Percentiles rank a stretch among this genome's conserved stretches.
Conservation (phyloP, 306 rosid species). For the Urtica urens region DNA sequence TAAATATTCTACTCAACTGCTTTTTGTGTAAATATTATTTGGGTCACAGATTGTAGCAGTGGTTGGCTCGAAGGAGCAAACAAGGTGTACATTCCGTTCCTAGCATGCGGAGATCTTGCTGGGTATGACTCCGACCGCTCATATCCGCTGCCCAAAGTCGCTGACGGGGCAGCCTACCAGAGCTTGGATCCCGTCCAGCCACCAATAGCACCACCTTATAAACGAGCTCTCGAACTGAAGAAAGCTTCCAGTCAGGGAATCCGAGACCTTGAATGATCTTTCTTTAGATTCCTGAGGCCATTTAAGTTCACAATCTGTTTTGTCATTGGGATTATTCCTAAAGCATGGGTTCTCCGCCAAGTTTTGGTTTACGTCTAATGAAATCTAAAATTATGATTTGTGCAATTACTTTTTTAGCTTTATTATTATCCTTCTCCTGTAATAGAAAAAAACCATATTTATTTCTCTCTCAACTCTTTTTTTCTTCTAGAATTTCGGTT, state of each 20-base stretch:
- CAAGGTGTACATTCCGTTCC: conserved; percentile 88
- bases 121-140: conserved; percentile 88
- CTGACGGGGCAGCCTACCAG: conserved; percentile 63
- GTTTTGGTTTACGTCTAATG: too few species aligned
- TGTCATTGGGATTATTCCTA: too few species aligned
- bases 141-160: conserved; percentile 75
- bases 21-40: neutral
- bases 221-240: conserved; percentile 52
- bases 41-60: conserved; percentile 83
- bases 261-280: conserved; percentile 49
- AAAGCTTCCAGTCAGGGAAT: conserved; percentile 47
- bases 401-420: too few species aligned
- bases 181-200: conserved; percentile 85
- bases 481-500: too few species aligned
- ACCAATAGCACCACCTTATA: conserved; percentile 77
- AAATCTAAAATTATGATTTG: too few species aligned
- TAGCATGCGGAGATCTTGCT: conserved; percentile 79
- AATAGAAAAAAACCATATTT: too few species aligned
- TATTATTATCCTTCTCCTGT: too few species aligned
- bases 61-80: conserved; percentile 97
- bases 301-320: too few species aligned
- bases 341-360: too few species aligned
- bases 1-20: too few species aligned
- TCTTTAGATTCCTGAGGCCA: conserved; percentile 50
- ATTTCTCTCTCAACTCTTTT: too few species aligned